Evolutionary conservation across 495 filamentous ascomycete species (phyloP), one percentile per base, ranked within the genome.

Genomic region (Neurospora sp.): DNA sequence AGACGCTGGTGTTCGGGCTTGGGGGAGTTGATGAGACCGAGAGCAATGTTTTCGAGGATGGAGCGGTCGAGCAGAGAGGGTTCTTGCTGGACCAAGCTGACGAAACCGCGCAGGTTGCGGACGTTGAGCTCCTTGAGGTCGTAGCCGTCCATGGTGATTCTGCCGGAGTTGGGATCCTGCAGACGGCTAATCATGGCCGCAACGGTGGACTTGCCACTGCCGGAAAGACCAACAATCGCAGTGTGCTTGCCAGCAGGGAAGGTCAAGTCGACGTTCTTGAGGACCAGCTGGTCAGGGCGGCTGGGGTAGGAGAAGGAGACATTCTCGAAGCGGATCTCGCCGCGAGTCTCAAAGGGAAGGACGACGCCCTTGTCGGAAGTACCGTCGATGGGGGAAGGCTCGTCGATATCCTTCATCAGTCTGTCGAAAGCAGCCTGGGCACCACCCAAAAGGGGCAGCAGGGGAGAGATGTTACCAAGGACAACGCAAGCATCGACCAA

Each of bases 261-360:
- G 3, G 84, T 73, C 12, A 99, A 85, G 74, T 86, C 92, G 71
- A 98, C 90, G 72, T 92, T 89, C 59, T 92, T 81, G 86, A 98
- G 91, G 27, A 98, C 90, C 12, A 88, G 87, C 54, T 95, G 92
- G 75, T 96, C 92, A 0, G 94, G 92, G 37, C 96, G 86, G 0
- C 93, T 97, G 4, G 96, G 95, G 74, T 99, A 99, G 74, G 96
- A 91, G 76, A 96, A 94, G 77, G 91, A 94, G 75, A 98, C 86
- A 70, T 93, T 86, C 72, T 89, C 83, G 14, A 99, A 85, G 75
- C 94, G 89, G 70, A 98, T 88, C 5, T 86, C 88, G 35, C 94
- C 94, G 31, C 91, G 85, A 4, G 94, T 86, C 44, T 88, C 78
- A 6, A 91, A 87, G 5, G 92, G 87, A 44, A 86, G 92, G 35